Conservation (phyloP, 257 asterid genomes). For the Solanum neorickii region DNA sequence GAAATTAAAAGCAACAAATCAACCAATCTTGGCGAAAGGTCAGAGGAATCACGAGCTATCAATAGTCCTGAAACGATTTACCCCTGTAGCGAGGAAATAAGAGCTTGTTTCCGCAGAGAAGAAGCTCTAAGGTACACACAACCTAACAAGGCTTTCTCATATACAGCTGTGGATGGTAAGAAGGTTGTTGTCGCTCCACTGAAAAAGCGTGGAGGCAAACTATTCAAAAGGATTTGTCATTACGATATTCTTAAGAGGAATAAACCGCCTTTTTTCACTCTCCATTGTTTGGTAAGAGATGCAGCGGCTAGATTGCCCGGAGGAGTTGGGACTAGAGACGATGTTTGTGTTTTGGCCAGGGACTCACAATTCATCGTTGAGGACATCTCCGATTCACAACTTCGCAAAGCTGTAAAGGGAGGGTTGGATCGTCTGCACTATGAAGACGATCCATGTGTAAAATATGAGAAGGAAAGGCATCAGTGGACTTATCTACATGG, state of each 20-base stretch:
- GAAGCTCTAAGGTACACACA: too few species aligned
- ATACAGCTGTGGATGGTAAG: too few species aligned
- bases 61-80: too few species aligned
- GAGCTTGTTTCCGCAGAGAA: too few species aligned
- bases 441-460: slow-evolving; percentile 93
- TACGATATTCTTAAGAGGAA: slow-evolving; percentile 82
- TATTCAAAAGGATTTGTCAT: slow-evolving; percentile 60
- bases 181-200: too few species aligned
- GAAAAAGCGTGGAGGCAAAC: too few species aligned
- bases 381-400: slow-evolving; percentile 79
- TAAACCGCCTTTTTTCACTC: slow-evolving; percentile 79
- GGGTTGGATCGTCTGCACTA: slow-evolving; percentile 84
- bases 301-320: slow-evolving; percentile 97
- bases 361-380: slow-evolving; percentile 87
- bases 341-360: slow-evolving; percentile 76
- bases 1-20: too few species aligned
- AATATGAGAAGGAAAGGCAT: slow-evolving; percentile 27
- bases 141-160: too few species aligned
- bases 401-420: slow-evolving; percentile 83
- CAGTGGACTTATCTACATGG: slow-evolving; percentile 81
- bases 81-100: too few species aligned
- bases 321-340: slow-evolving; percentile 85
- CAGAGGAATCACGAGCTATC: too few species aligned
- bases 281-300: slow-evolving; percentile 86
- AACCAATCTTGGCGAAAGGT: too few species aligned